Conservation (phyloP, 495 filamentous ascomycete genomes). For the Pyrenula aspistea region DNA sequence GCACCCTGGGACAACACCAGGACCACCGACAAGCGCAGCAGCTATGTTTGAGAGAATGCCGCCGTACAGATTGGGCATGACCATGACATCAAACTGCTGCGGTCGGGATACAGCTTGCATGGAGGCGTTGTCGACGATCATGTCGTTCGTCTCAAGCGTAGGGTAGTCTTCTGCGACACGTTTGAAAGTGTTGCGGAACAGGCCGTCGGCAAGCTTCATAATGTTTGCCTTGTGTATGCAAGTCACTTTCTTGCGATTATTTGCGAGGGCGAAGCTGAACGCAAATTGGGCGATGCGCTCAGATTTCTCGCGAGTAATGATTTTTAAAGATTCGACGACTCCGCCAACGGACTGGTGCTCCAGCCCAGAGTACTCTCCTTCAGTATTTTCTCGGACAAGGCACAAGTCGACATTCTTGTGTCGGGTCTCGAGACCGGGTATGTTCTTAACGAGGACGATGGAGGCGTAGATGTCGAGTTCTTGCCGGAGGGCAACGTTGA, state of each 20-base stretch:
- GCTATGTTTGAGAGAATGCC: constrained; percentile 98
- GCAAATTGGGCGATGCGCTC: constrained; percentile 98
- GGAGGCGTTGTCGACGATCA: constrained; percentile 99
- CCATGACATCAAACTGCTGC: constrained; percentile 99
- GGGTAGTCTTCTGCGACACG: constrained; percentile 85
- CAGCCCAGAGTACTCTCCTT: constrained; percentile 96
- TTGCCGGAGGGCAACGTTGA: constrained; percentile 98
- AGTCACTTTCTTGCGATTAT: constrained; percentile 96
- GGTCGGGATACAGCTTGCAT: constrained; percentile 95
- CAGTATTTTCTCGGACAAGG: constrained; percentile 99
- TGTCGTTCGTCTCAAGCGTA: constrained; percentile 86
- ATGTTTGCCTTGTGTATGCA: constrained; percentile 99
- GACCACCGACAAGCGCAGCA: constrained; percentile 94
- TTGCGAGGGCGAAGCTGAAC: constrained; percentile 92
- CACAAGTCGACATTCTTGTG: constrained; percentile 94
- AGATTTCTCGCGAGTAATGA: constrained; percentile 96
- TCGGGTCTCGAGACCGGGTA: constrained; percentile 92
- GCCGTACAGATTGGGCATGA: constrained; percentile 99
- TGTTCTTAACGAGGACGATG: constrained; percentile 97
- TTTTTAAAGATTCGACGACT: constrained; percentile 98
- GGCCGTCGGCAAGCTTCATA: constrained; percentile 98
- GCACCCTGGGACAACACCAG: constrained; percentile 93
- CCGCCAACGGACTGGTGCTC: constrained; percentile 96
- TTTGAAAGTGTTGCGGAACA: constrained; percentile 96
- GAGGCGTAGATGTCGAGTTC: constrained; percentile 99